Base-by-base conservation (phyloP, 2,329 filamentous ascomycete species). In the Ascosphaera acerosa region DNA sequence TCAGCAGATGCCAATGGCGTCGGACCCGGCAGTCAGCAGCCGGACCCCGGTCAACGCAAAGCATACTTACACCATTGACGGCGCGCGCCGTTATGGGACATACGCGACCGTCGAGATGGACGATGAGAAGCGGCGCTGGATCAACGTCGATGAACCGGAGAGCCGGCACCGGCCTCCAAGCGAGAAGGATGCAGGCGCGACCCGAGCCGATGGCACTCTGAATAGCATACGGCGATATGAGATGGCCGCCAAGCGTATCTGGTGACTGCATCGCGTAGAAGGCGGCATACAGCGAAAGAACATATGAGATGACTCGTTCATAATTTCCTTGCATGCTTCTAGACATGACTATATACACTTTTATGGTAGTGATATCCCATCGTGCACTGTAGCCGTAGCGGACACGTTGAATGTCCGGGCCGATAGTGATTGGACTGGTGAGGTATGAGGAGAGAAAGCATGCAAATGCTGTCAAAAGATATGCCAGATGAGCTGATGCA, bases 181-280 rank as follows among this genome's bases (percentile, higher is more conserved):
- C 41, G 64, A 62, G 4, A 66, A 64, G 37, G 66, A 68, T 38
- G 70, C 64, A 40, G 61, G 61, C 15, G 55, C 55, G 32, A 61
- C 61, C 28, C 59, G 66, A 32, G 63, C 64, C 49, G 65, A 61
- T 48, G 70, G 57, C 48, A 66, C 53, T 48, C 67, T 68, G 51
- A 75, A 62, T 44, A 68, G 55, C 47, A 78, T 70, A 38, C 68
- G 62, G 41, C 63, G 87, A 42, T 97, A 92, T 55, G 80, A 81
- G 47, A 92, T 94, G 87, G 73, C 81, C 42, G 78, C 80, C 1
- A 94, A 92, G 62, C 65, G 87, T 47, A 97, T 97, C 42, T 97
- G 87, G 87, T 94, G 42, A 50, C n/a, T n/a, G n/a, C n/a, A n/a
- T n/a, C n/a, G n/a, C n/a, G n/a, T n/a, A n/a, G n/a, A n/a, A n/a